Base-by-base conservation (phyloP, 352 stramenopile genomes). In the Pythium phragmiticola region DNA sequence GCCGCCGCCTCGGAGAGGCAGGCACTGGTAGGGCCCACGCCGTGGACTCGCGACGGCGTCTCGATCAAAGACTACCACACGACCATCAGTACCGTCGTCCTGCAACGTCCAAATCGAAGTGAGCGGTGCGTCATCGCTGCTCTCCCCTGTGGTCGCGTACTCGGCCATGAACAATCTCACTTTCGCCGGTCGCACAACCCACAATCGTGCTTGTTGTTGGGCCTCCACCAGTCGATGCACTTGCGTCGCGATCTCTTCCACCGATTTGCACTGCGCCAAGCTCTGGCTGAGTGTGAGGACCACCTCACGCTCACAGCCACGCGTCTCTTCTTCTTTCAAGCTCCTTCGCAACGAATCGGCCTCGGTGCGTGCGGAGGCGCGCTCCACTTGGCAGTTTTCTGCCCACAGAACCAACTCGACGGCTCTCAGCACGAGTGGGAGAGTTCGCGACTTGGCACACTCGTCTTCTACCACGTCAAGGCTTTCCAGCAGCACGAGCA, bases 81-180 rank as follows among this genome's bases (percentile, higher is more conserved):
- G 49, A 13, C 34, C 0, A n/a, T 48, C 49, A 19, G 6, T 45
- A 6, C 14, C 4, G 8, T 54, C 49, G 8, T 47, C 14, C 0
- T 4, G 12, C 36, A n/a, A 11, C 12, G 59, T 66, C 59, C 59
- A 66, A 8, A 66, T 53, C 9, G 37, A 66, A 3, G 37, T 50
- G 7, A 59, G 45, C 17, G 12, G 17, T 7, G n/a, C 6, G 9
- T 50, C 45, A 5, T 26, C n/a, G 19, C 21, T 36, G 19, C 16
- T 30, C 1, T 43, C 21, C 30, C 14, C 19, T 16, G 26, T 39
- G 4, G 7, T 53, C 0, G 4, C 37, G 33, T 63, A 63, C 12
- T 66, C 59, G 11, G 41, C 59, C 7, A 66, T 33, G 33, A 60
- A 66, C 12, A 66, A 33, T 6, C 37, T 57, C 4, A 45, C n/a